Conservation (phyloP, 352 stramenopile species). For the Labyrinthula sp. region DNA sequence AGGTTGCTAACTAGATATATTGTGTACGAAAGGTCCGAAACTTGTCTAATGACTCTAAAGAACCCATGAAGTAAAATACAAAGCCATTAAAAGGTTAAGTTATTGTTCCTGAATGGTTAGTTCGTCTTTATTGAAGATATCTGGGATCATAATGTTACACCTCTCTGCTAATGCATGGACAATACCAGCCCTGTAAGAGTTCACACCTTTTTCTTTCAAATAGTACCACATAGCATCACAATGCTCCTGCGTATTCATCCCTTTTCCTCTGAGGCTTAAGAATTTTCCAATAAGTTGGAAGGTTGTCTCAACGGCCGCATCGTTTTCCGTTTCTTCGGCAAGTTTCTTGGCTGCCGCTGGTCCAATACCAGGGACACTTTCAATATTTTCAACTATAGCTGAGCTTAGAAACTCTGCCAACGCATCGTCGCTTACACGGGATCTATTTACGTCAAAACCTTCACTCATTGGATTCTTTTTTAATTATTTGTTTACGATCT, state of each 20-base stretch:
- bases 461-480: too few species aligned
- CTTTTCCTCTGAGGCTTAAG: constrained; percentile 27
- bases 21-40: too few species aligned
- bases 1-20: too few species aligned
- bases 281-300: constrained; percentile 35
- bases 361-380: constrained; percentile 30
- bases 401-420: constrained; percentile 28
- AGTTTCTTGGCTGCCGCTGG: constrained; percentile 25
- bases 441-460: constrained; percentile 26
- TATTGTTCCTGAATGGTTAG: too few species aligned
- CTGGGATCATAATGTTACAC: constrained; percentile 27
- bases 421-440: constrained; percentile 19
- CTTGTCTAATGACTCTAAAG: too few species aligned
- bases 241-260: constrained; percentile 32
- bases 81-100: too few species aligned
- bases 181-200: constrained; percentile 24
- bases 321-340: constrained; percentile 7
- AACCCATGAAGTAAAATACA: too few species aligned
- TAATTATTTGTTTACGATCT: too few species aligned
- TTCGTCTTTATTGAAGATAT: constrained; percentile 13
- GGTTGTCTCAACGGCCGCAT: constrained; percentile 24
- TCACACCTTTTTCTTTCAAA: constrained; percentile 26
- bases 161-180: constrained; percentile 23
- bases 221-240: constrained; percentile 34
- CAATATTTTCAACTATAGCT: constrained; percentile 18